These are phyloP conservation scores for Striga asiatica DNA, from an alignment of 257 asterid genomes.

Conservation along the genomic window DNA sequence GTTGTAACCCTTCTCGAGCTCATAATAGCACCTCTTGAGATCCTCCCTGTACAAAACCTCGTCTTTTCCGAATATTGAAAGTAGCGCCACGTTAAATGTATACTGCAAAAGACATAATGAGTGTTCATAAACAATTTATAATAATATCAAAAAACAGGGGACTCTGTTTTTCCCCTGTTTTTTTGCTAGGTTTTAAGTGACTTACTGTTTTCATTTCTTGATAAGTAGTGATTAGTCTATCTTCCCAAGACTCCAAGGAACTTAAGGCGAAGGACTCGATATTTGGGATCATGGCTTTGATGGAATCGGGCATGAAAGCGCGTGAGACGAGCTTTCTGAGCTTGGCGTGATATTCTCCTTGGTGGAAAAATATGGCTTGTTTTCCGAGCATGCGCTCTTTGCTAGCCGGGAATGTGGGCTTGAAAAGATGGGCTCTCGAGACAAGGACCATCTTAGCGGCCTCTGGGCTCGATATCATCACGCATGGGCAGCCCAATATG, in stretches of 20 bases:
- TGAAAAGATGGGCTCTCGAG: conserved; percentile 55
- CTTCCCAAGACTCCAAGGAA: conserved; percentile 50
- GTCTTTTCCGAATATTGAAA: conserved; percentile 65
- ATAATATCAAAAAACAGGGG: conserved; percentile 21
- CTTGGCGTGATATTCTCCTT: conserved; percentile 61
- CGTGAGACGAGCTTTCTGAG: conserved; percentile 58
- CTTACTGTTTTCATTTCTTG: conserved; percentile 84
- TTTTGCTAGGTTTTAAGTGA: neutral
- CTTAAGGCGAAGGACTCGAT: conserved; percentile 31
- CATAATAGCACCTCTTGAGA: conserved; percentile 55
- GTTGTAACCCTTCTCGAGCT: conserved; percentile 65
- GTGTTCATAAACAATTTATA: neutral
- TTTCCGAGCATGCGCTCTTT: conserved; percentile 70
- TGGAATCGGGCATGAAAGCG: conserved; percentile 60
- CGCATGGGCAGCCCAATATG: conserved; percentile 63
- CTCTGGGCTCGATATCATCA: conserved; percentile 70
- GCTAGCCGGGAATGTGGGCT: conserved; percentile 83
- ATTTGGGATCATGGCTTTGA: conserved; percentile 37
- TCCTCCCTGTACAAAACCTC: conserved; percentile 55
- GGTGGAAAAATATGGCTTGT: conserved; percentile 70
- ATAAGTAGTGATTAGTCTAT: conserved; percentile 50
- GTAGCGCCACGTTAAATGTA: conserved; percentile 72
- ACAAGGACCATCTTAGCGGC: conserved; percentile 57
- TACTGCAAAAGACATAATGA: conserved; percentile 33
- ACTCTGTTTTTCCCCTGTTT: conserved; percentile 24